Evolutionary conservation across 2,329 filamentous ascomycete species (phyloP).

Genomic region (Sarocladium oryzae): DNA sequence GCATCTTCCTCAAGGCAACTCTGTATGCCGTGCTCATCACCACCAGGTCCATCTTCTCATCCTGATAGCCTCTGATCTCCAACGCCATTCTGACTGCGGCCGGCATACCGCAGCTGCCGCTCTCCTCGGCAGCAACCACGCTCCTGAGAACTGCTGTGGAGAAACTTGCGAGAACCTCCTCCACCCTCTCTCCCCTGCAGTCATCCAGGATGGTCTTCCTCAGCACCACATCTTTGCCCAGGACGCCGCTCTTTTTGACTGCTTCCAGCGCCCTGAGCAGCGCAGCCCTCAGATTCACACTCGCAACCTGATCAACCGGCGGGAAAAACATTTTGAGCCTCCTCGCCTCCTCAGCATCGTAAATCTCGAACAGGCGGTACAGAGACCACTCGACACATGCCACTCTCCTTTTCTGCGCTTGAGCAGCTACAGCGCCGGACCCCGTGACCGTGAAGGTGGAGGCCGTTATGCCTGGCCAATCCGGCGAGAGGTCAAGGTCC

Average conservation of each 20-base stretch:
- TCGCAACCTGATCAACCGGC: conserved; percentile 82
- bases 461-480: conserved; percentile 72
- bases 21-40: conserved; percentile 69
- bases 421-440: conserved; percentile 47
- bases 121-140: conserved; percentile 40
- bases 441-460: conserved; percentile 56
- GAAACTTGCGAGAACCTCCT: conserved; percentile 78
- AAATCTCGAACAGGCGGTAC: conserved; percentile 79
- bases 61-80: conserved; percentile 51
- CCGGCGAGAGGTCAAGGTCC: conserved; percentile 65
- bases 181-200: conserved; percentile 84
- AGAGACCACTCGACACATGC: conserved; percentile 83
- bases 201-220: conserved; percentile 96
- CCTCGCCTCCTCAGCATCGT: conserved; percentile 69
- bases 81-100: conserved; percentile 47
- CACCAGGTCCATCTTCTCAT: conserved; percentile 48
- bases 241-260: conserved; percentile 77
- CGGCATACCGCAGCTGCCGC: conserved; percentile 34
- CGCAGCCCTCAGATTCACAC: conserved; percentile 79
- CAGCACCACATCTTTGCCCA: conserved; percentile 73
- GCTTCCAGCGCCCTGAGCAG: conserved; percentile 76
- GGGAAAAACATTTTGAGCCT: conserved; percentile 90
- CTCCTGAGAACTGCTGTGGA: conserved; percentile 78
- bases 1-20: conserved; percentile 51
- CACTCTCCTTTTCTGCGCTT: conserved; percentile 76